These are phyloP conservation scores for Curvularia spicifera DNA, from an alignment of 2,329 filamentous ascomycete species.

Conservation along the genomic window DNA sequence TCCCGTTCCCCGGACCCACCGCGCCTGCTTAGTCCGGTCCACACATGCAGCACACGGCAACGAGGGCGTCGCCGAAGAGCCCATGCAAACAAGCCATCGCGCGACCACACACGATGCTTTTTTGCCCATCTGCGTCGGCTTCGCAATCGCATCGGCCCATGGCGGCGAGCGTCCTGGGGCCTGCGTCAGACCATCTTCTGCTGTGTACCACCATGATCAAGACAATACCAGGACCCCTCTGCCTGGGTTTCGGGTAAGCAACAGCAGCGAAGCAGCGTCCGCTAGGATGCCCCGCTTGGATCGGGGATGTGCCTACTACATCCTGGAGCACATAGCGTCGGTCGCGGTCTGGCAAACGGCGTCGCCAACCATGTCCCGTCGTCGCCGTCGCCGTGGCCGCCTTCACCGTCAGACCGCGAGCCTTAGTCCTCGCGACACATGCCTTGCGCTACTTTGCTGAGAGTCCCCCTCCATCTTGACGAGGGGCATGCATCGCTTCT, in stretches of 20 bases:
- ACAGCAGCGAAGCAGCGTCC: constrained; percentile 13
- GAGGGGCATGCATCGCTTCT: constrained; percentile 35
- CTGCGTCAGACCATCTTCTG: constrained; percentile 4
- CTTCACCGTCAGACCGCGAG: constrained; percentile 25
- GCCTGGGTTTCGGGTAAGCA: constrained; percentile 17
- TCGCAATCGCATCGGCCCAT: constrained; percentile 9
- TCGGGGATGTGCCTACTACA: constrained; percentile 22
- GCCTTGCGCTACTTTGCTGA: constrained; percentile 7
- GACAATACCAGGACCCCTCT: constrained; percentile 4
- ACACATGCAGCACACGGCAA: constrained; percentile 29
- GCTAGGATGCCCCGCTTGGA: constrained; percentile 28
- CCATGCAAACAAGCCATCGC: constrained; percentile 5
- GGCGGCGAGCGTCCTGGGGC: constrained; percentile 3
- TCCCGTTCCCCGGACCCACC: constrained; percentile 49
- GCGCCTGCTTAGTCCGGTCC: constrained; percentile 24
- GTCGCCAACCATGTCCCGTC: constrained; percentile 18
- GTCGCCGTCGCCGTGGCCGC: constrained; percentile 25
- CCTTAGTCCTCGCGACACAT: constrained; percentile 13
- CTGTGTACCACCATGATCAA: neutral
- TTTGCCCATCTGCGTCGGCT: constrained; percentile 2
- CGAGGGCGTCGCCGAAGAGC: constrained; percentile 10
- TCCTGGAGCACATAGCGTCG: constrained; percentile 25
- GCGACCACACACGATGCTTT: constrained; percentile 7
- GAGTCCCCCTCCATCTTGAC: constrained; percentile 10
- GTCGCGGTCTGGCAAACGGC: constrained; percentile 26